Evolutionary conservation across 2,329 filamentous ascomycete genomes (phyloP).

Genomic region (Tolypocladium nubicola): DNA sequence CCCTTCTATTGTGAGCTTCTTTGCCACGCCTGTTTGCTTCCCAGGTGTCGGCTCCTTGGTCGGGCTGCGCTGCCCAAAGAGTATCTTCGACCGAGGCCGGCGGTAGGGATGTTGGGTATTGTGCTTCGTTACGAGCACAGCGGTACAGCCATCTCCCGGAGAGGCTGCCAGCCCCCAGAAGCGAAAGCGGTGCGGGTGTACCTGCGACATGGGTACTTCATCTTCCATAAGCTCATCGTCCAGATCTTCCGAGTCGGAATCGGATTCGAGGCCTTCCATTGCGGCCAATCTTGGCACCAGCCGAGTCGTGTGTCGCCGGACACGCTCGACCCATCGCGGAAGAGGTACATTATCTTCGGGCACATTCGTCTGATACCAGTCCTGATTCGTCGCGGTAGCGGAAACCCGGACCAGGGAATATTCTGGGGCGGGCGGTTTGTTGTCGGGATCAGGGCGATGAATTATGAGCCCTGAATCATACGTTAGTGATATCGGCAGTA

Average conservation of each 20-base stretch:
- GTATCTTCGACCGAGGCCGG: constrained; percentile 21
- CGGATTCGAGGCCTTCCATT: constrained; percentile 21
- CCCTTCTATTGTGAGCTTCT: constrained; percentile 39
- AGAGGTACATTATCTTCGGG: constrained; percentile 13
- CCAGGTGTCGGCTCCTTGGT: not conserved
- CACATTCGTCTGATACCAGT: constrained; percentile 44
- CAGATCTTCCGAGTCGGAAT: constrained; percentile 12
- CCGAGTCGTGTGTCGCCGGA: constrained; percentile 31
- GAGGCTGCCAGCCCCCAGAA: constrained; percentile 43
- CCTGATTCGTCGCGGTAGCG: constrained; percentile 36
- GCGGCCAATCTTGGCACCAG: constrained; percentile 34
- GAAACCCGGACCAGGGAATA: constrained; percentile 44
- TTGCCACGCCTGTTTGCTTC: not conserved
- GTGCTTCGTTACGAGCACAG: constrained; percentile 38
- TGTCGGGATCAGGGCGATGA: constrained; percentile 16
- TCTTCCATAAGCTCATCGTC: constrained; percentile 7
- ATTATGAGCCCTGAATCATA: constrained; percentile 33
- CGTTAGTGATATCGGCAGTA: not conserved
- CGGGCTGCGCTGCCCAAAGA: constrained; percentile 23
- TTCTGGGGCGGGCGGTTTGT: constrained; percentile 22
- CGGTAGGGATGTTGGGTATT: constrained; percentile 38
- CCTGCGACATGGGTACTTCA: constrained; percentile 25
- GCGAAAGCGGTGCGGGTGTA: constrained; percentile 38
- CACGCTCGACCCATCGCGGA: constrained; percentile 36
- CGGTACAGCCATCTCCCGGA: constrained; percentile 40